Base-by-base conservation (phyloP, 1,284 basidiomycete species). In the Laetiporus sulphureus region DNA sequence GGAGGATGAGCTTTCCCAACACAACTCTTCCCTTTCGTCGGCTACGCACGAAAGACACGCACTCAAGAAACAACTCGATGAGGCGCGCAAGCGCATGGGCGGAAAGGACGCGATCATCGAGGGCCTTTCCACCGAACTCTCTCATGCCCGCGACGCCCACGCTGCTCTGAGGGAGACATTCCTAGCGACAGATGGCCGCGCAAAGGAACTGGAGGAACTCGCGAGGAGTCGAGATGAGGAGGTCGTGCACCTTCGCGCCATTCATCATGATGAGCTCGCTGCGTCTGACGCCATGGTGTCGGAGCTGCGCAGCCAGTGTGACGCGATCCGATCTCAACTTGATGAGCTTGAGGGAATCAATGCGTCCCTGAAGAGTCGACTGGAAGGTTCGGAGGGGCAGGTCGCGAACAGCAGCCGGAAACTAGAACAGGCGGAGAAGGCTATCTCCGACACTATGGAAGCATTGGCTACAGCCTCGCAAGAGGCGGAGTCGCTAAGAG, bases 341-440 rank as follows among this genome's bases (percentile, higher is more conserved):
- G 16, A 34, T 7, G 40, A 42, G 25, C 65, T 87, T 27, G 73
- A 77, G 53, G 64, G 68, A 1, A 80, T n/a, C n/a, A n/a, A n/a
- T n/a, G n/a, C n/a, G n/a, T n/a, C n/a, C n/a, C n/a, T n/a, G n/a
- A n/a, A n/a, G n/a, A n/a, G n/a, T n/a, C n/a, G 86, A 44, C 81
- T 88, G 48, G 66, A 73, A 34, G 68, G 69, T 15, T 48, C 60
- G 6, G 64, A 80, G 38, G 67, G 69, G 19, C 71, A 83, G 52
- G 65, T 75, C 32, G 70, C 71, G 73, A 62, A 42, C 67, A 79
- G 48, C 73, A 64, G 36, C 62, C 86, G 27, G 84, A n/a, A 90
- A 52, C 72, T 90, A 36, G 85, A 81, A 56, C 86, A 83, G 5
- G 86, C 87, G 0, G 76, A 81, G 53, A 85, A 90, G 47, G 87